Evolutionary conservation across 2,329 filamentous ascomycete genomes (phyloP), one percentile per base, ranked within the genome.

Genomic region (Cladorrhinum sp.): DNA sequence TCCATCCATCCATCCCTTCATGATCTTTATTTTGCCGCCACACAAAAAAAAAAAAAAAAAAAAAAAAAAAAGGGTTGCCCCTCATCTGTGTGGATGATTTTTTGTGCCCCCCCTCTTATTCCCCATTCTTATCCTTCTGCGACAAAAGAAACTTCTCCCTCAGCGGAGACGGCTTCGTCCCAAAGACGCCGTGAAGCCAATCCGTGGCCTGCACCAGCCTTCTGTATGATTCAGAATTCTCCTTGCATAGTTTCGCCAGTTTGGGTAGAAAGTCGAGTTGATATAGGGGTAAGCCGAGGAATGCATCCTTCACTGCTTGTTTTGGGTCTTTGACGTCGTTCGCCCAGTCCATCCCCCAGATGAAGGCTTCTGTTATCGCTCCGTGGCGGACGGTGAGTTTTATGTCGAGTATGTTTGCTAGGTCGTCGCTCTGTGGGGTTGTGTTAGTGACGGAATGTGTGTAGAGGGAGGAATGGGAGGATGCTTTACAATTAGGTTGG

Each of bases 401-500:
- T 1, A 72, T 67, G 9, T 65, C 68, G 61, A 79, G 75, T 7
- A 12, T 8, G 12, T 7, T 3, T 8, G 7, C 14, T 18, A 18
- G 6, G 18, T 46, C 42, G 3, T 46, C 4, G 42, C 18, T 8
- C 42, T 46, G 6, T 20, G 7, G 14, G 33, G 26, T 30, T 30
- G 12, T 10, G 33, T 36, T 16, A 12, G 9, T 46, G 12, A 69
- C 71, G 5, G 12, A 7, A 7, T n/a, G 2, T 49, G 33, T 26
- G 30, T n/a, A 28, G 18, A 36, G 26, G 28, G 16, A 49, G 54
- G 2, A 42, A 18, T 18, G 12, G 21, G 26, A 24, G 9, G 18
- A 8, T 10, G 33, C 68, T 79, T 72, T 70, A 82, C 81, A 48
- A 75, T 75, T 62, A 3, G 78, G 79, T 2, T 88, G 74, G 21